Evolutionary conservation across 495 filamentous ascomycete species (phyloP), one percentile per base, ranked within the genome.

Genomic region (Penicillium turbatum): DNA sequence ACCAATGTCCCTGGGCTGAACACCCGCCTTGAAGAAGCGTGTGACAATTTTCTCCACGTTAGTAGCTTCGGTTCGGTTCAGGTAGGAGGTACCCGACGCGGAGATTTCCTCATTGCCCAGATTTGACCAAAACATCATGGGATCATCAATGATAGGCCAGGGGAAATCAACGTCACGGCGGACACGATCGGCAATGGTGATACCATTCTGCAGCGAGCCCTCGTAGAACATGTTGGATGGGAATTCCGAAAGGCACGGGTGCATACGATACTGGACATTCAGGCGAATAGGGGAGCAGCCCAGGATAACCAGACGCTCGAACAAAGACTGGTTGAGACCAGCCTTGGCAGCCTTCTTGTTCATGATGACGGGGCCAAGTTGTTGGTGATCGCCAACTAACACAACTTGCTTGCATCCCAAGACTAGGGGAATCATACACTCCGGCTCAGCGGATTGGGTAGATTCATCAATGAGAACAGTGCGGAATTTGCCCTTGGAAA

Each of bases 81-180:
- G 84, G 65, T 97, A 99, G 8, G 92, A 97, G 1, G 95, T 99
- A 62, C 93, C 95, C 9, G 90, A 96, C 0, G 95, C 93, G 38
- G 91, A 95, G 48, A 99, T 97, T 68, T 99, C 93, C 66, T 99
- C 93, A 52, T 93, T 96, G 48, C 93, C 93, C 39, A 97, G 75
- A 65, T 97, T 97, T 7, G 92, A 95, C 93, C 93, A 99, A 76
- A 99, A 99, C 93, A 97, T 97, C 93, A 99, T 99, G 8, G 93
- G 93, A 53, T 84, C 86, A 59, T 97, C 95, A 43, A 77, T 81
- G 37, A 96, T 90, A 11, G 93, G 93, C 93, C 93, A 99, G 3
- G 93, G 93, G 71, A 99, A 99, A 65, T 99, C 93, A 21, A 98
- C 90, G 65, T 99, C 92, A 49, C 86, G 87, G 46, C 92, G 87